Conservation (phyloP, 2,329 filamentous ascomycete species). For the Plenodomus lindquistii region DNA sequence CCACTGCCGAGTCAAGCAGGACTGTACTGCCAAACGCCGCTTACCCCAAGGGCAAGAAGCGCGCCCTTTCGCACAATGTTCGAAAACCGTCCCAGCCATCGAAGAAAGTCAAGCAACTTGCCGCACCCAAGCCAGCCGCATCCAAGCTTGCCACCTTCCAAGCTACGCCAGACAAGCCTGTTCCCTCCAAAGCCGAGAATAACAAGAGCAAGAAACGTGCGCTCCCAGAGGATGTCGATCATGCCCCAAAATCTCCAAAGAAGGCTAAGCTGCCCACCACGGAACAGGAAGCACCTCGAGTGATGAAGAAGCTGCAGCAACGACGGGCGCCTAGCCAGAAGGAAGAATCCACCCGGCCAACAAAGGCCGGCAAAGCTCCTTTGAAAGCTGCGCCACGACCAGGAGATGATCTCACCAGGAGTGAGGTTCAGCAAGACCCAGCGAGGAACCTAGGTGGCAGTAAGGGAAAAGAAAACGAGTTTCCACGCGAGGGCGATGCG, state of each 20-base stretch:
- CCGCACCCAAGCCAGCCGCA: too few species aligned
- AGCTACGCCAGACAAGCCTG: background rate
- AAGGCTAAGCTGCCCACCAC: background rate
- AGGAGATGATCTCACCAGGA: too few species aligned
- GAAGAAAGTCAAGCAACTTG: too few species aligned
- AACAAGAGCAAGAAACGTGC: constrained; percentile 1
- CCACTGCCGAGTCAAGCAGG: too few species aligned
- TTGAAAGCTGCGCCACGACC: background rate
- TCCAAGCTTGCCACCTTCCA: too few species aligned
- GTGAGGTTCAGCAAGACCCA: too few species aligned
- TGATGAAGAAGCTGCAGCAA: background rate
- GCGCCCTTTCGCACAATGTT: too few species aligned
- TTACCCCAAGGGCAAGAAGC: too few species aligned
- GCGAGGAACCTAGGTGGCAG: too few species aligned
- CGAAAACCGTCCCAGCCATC: too few species aligned
- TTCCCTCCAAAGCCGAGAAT: background rate
- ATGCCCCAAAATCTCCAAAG: background rate
- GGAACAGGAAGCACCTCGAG: background rate
- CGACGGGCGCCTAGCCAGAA: background rate
- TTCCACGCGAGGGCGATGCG: background rate
- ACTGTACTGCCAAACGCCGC: too few species aligned
- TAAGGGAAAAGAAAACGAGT: background rate
- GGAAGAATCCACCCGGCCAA: background rate
- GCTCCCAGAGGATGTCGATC: background rate
- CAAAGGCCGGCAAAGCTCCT: background rate